phyloP scores from a whole-genome alignment of 2,329 filamentous ascomycete genomes.

The Remersonia thermophila region DNA sequence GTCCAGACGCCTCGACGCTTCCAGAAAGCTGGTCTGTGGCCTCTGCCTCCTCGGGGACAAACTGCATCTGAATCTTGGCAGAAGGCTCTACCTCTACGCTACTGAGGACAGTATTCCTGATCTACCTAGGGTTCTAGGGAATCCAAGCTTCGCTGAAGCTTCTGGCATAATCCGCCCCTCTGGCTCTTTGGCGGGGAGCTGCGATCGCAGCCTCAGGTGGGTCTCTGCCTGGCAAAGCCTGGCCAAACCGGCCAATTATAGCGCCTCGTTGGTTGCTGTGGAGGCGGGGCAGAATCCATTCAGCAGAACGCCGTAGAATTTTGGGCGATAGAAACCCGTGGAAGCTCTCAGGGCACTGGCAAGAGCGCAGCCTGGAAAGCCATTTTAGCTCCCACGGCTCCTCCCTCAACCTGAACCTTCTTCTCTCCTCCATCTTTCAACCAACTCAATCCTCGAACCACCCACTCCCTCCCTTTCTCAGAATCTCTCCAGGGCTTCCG shows the following conservation, averaged over 20 bases:
- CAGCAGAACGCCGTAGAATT: constrained; percentile 18
- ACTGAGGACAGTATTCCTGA: too few relatives aligned
- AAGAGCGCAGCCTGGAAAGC: constrained; percentile 17
- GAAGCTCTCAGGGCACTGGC: constrained; percentile 22
- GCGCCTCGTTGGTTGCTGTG: constrained; percentile 10
- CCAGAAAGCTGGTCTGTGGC: too few relatives aligned
- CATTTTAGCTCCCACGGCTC: constrained; percentile 23
- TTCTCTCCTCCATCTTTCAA: constrained; percentile 13
- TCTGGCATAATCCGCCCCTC: constrained; percentile 3
- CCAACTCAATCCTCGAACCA: constrained; percentile 7
- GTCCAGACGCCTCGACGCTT: background rate
- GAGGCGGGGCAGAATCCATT: constrained; percentile 15
- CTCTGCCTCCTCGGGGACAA: too few relatives aligned
- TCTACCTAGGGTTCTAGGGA: too few relatives aligned
- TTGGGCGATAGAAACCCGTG: constrained; percentile 24
- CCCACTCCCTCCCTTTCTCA: constrained; percentile 1
- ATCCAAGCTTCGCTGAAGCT: constrained; percentile 4
- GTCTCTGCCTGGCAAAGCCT: constrained; percentile 4
- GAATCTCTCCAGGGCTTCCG: constrained; percentile 4
- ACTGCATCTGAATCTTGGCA: too few relatives aligned
- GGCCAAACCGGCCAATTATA: constrained; percentile 13
- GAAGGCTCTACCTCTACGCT: too few relatives aligned
- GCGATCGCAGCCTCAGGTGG: constrained; percentile 13
- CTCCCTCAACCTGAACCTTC: constrained; percentile 8
- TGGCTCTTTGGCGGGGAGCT: background rate